Evolutionary conservation across 2,329 filamentous ascomycete species (phyloP), one percentile per base, ranked within the genome.

Genomic region (Cytospora piceae): DNA sequence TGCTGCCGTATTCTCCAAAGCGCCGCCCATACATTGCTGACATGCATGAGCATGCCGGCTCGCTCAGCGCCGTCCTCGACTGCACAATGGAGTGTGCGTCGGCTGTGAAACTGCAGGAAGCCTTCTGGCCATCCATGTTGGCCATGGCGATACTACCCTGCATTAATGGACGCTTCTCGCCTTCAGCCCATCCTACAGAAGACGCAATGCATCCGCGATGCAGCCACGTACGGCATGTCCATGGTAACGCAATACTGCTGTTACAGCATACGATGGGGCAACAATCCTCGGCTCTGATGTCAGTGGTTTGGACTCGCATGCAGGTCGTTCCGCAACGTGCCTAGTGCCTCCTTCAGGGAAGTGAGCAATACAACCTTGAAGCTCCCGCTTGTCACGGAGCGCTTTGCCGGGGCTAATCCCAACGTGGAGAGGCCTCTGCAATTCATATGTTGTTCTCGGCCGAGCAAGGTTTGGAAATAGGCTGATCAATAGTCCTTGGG

Each of bases 381-480:
- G 24, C 42, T 59, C 53, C 42, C 64, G 59, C 53, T 65, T 58
- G 49, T 24, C 58, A 58, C 63, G 66, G 66, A 56, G 55, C 66
- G 63, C 57, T 62, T 56, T 63, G 58, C 66, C 66, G 63, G 63
- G 34, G 39, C 66, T 68, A 68, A 37, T 51, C 63, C 56, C 15
- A 58, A 68, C 51, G 15, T 27, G 60, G 66, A 34, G 59, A 39
- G 27, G 12, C 27, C 60, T 46, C 49, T 58, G 60, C 51, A 46
- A 55, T 51, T n/a, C 31, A 34, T 31, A 17, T 24, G 57, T 56
- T 14, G 52, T 49, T 14, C 58, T 56, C 66, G 59, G 63, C 58
- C 66, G 60, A 56, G 31, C 51, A 68, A 39, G 55, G 59, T 58
- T 31, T 42, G 52, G 17, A 39, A 58, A 60, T 37, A 51, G 42